Evolutionary conservation across 805 yeast genomes (phyloP).

Genomic region (Ogataea methylovora): DNA sequence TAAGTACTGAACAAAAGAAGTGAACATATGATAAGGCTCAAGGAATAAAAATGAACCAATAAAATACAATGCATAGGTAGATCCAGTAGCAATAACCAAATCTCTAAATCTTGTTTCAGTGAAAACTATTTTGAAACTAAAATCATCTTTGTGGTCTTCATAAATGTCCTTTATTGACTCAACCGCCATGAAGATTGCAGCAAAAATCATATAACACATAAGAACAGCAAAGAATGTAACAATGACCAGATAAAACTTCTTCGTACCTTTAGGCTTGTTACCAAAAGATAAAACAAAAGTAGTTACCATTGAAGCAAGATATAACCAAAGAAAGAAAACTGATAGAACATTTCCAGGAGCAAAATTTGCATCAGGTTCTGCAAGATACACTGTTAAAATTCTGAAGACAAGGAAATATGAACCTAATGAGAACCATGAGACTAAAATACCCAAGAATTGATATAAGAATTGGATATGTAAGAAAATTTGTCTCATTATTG

Average conservation of each 20-base stretch:
- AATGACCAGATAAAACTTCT: constrained; percentile 64
- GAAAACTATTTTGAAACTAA: constrained; percentile 41
- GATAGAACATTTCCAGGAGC: constrained; percentile 72
- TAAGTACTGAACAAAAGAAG: constrained; percentile 79
- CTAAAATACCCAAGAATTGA: constrained; percentile 63
- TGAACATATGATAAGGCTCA: constrained; percentile 90
- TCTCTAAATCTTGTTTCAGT: constrained; percentile 74
- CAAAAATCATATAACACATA: constrained; percentile 85
- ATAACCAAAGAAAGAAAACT: constrained; percentile 78
- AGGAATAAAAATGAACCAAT: constrained; percentile 73
- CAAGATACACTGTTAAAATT: constrained; percentile 75
- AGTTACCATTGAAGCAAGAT: constrained; percentile 69
- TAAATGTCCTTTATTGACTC: constrained; percentile 39
- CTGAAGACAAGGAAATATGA: constrained; percentile 87
- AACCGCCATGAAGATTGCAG: constrained; percentile 76
- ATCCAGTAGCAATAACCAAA: constrained; percentile 73
- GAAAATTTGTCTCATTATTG: constrained; percentile 55
- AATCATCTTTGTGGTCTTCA: constrained; percentile 27
- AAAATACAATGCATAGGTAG: constrained; percentile 78
- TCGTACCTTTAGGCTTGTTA: constrained; percentile 89
- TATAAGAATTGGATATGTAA: constrained; percentile 75
- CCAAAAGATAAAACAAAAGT: constrained; percentile 90
- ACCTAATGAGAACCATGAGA: constrained; percentile 90
- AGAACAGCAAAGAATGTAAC: constrained; percentile 76
- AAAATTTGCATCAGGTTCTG: constrained; percentile 51